These are phyloP conservation scores for Tuber brumale DNA, from an alignment of 495 filamentous ascomycete genomes.

Conservation along the genomic window DNA sequence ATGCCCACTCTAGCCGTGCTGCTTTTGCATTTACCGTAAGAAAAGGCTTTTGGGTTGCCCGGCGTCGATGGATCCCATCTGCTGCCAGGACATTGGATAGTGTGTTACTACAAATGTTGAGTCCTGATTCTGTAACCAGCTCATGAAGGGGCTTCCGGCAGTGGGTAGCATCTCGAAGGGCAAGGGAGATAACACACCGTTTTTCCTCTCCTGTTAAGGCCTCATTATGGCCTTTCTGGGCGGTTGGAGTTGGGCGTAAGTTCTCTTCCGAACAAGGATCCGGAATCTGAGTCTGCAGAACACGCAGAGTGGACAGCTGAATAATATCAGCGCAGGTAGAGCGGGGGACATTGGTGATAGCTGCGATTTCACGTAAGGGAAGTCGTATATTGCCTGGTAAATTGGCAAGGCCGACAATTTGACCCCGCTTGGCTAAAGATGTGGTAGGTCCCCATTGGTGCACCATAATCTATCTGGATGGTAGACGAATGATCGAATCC, in stretches of 20 bases:
- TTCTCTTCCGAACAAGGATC: neutral
- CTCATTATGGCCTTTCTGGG: neutral
- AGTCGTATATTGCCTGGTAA: neutral
- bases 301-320: no score
- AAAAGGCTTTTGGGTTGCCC: neutral
- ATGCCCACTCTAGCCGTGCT: no score
- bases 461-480: no score
- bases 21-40: neutral
- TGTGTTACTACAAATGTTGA: slow-evolving; percentile 7
- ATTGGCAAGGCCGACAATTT: neutral
- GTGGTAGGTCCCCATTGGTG: no score
- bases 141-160: slow-evolving; percentile 3
- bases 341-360: neutral
- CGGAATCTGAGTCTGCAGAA: neutral
- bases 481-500: no score
- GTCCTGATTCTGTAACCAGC: neutral
- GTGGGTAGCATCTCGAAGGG: slow-evolving; percentile 4
- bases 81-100: neutral
- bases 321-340: slow-evolving; percentile 3
- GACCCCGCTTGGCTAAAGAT: neutral
- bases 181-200: neutral
- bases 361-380: neutral
- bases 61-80: neutral
- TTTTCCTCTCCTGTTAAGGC: neutral
- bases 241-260: neutral